phyloP scores from a whole-genome alignment of 768 basidiomycete genomes.

The Lentinula boryana region DNA sequence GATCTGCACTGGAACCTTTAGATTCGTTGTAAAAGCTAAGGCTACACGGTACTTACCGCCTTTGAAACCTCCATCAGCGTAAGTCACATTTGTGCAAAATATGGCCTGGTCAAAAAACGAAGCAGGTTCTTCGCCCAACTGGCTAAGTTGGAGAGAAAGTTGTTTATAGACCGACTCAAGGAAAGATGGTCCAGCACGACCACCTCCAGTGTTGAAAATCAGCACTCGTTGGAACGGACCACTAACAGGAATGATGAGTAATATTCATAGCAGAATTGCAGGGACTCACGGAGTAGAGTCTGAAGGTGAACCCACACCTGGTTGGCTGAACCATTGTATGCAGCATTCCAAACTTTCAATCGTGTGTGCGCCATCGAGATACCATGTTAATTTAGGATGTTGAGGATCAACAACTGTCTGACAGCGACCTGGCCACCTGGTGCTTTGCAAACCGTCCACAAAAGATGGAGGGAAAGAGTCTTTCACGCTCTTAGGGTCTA shows the following conservation, averaged over 20 bases:
- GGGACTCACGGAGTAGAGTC: slow-evolving; percentile 7
- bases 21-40: too few relatives aligned
- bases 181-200: slow-evolving; percentile 75
- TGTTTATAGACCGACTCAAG: slow-evolving; percentile 53
- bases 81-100: slow-evolving; percentile 97
- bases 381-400: slow-evolving; percentile 62
- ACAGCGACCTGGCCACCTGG: slow-evolving; percentile 94
- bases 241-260: neutral
- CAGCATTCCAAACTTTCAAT: slow-evolving; percentile 84
- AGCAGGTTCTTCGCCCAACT: slow-evolving; percentile 28
- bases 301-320: slow-evolving; percentile 41
- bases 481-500: slow-evolving; percentile 19
- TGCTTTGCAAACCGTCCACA: slow-evolving; percentile 53
- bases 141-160: slow-evolving; percentile 35
- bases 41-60: slow-evolving; percentile 47
- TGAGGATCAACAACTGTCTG: slow-evolving; percentile 70
- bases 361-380: slow-evolving; percentile 94
- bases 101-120: slow-evolving; percentile 79
- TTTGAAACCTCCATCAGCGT: slow-evolving; percentile 83
- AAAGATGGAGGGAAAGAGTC: slow-evolving; percentile 45
- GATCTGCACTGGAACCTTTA: slow-evolving; percentile 41
- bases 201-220: slow-evolving; percentile 93
- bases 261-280: neutral
- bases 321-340: slow-evolving; percentile 79
- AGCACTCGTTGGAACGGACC: slow-evolving; percentile 45